Evolutionary conservation across 1,284 basidiomycete genomes (phyloP).

Genomic region (Ustilago trichophora): DNA sequence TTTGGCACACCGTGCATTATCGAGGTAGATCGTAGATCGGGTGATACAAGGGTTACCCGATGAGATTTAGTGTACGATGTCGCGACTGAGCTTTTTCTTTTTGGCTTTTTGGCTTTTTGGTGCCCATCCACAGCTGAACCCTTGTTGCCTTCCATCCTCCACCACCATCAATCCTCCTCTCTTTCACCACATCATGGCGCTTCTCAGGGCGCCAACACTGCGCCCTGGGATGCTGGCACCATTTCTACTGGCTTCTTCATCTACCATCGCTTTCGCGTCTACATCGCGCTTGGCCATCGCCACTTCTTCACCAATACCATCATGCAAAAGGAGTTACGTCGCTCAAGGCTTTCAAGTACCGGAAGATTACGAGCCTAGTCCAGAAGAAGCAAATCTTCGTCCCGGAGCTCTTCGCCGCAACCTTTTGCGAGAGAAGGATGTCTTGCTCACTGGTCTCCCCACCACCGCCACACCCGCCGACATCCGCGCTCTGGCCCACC

Average conservation of each 20-base stretch:
- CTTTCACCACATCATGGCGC: slow-evolving; percentile 8
- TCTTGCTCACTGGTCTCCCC: slow-evolving; percentile 28
- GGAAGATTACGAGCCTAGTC: not conserved
- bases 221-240: slow-evolving; percentile 12
- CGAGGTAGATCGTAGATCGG: not conserved
- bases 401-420: not conserved
- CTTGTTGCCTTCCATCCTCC: slow-evolving; percentile 1
- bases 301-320: not conserved
- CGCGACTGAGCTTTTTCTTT: too few relatives aligned
- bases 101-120: too few relatives aligned
- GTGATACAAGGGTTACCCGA: not conserved
- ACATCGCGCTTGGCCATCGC: not conserved
- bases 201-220: slow-evolving; percentile 26
- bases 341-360: not conserved
- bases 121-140: not conserved
- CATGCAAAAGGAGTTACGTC: slow-evolving; percentile 1
- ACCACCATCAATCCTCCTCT: not conserved
- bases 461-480: slow-evolving; percentile 30
- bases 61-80: not conserved
- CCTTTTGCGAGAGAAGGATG: slow-evolving; percentile 5
- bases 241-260: not conserved
- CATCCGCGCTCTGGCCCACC: slow-evolving; percentile 18
- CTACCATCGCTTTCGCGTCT: not conserved
- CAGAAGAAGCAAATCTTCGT: not conserved
- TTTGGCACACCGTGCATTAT: slow-evolving; percentile 3